phyloP scores from a whole-genome alignment of 345 rosid genomes.

The Angophora floribunda region DNA sequence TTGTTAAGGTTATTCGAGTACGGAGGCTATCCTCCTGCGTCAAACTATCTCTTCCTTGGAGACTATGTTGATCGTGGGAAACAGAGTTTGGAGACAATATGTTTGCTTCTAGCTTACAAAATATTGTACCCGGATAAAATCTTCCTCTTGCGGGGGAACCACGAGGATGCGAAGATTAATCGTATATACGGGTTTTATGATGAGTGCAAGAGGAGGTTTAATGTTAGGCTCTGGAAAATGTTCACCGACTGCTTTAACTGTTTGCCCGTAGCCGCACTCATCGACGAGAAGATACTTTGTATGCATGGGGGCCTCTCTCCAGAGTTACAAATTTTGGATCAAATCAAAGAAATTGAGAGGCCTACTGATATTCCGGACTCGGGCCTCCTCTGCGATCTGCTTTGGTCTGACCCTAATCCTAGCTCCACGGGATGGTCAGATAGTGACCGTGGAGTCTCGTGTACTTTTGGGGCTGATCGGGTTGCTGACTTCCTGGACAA shows the following conservation, averaged over 20 bases:
- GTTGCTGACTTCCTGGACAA: conserved; percentile 83
- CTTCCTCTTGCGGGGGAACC: conserved; percentile 86
- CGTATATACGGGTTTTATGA: conserved; percentile 91
- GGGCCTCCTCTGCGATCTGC: conserved; percentile 92
- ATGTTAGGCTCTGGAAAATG: conserved; percentile 92
- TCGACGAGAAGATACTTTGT: conserved; percentile 85
- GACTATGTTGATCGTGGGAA: conserved; percentile 98
- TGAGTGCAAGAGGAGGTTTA: conserved; percentile 92
- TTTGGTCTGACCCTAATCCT: conserved; percentile 95
- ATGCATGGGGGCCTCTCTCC: conserved; percentile 99
- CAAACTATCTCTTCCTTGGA: conserved; percentile 94
- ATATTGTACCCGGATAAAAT: conserved; percentile 66
- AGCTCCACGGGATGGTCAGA: conserved; percentile 68
- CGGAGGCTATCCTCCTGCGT: conserved; percentile 89
- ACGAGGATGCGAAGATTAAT: conserved; percentile 95
- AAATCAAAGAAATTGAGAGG: conserved; percentile 72
- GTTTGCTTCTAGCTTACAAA: conserved; percentile 90
- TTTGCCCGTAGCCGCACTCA: conserved; percentile 85
- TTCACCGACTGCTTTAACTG: conserved; percentile 91
- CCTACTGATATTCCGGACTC: conserved; percentile 88
- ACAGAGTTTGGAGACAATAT: conserved; percentile 93
- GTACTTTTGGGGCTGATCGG: conserved; percentile 80
- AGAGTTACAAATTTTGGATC: conserved; percentile 62
- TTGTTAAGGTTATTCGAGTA: conserved; percentile 77
- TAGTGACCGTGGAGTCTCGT: conserved; percentile 92